Percentiles rank a stretch among this genome's conserved stretches.
phyloP scores from a whole-genome alignment of 768 basidiomycete genomes.

The Lentinula detonsa region DNA sequence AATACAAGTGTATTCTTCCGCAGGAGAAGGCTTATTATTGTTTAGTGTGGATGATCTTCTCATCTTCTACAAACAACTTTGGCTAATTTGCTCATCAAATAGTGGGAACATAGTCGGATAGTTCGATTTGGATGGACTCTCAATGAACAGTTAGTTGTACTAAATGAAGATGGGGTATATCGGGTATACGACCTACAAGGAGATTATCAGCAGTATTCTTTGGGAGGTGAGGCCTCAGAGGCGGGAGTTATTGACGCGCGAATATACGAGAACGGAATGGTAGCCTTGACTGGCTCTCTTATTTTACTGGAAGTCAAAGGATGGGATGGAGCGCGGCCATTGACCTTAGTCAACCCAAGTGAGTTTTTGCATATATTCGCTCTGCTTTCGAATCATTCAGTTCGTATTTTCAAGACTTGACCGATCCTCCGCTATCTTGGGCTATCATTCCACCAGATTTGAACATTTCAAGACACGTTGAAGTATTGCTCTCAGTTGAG shows the following conservation, averaged over 20 bases:
- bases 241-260: slow-evolving; percentile 80
- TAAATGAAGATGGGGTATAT: slow-evolving; percentile 92
- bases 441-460: slow-evolving; percentile 85
- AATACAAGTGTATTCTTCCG: slow-evolving; percentile 82
- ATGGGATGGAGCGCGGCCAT: slow-evolving; percentile 75
- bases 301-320: slow-evolving; percentile 82
- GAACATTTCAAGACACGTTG: slow-evolving; percentile 84
- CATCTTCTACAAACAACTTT: slow-evolving; percentile 2
- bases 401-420: slow-evolving; percentile 44
- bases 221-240: slow-evolving; percentile 79
- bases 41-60: slow-evolving; percentile 61
- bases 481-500: slow-evolving; percentile 80
- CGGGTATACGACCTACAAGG: slow-evolving; percentile 84
- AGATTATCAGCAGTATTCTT: slow-evolving; percentile 79
- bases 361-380: slow-evolving; percentile 16
- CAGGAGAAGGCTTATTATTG: slow-evolving; percentile 64
- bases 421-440: slow-evolving; percentile 80
- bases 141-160: slow-evolving; percentile 76
- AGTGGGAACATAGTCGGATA: slow-evolving; percentile 92
- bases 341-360: slow-evolving; percentile 74
- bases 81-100: slow-evolving; percentile 8
- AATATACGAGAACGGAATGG: slow-evolving; percentile 82
- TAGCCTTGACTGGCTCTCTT: slow-evolving; percentile 74
- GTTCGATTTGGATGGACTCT: slow-evolving; percentile 78
- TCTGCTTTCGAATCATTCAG: neutral